phyloP scores from a whole-genome alignment of 2,329 filamentous ascomycete species.

The Blumeriella jaapii region DNA sequence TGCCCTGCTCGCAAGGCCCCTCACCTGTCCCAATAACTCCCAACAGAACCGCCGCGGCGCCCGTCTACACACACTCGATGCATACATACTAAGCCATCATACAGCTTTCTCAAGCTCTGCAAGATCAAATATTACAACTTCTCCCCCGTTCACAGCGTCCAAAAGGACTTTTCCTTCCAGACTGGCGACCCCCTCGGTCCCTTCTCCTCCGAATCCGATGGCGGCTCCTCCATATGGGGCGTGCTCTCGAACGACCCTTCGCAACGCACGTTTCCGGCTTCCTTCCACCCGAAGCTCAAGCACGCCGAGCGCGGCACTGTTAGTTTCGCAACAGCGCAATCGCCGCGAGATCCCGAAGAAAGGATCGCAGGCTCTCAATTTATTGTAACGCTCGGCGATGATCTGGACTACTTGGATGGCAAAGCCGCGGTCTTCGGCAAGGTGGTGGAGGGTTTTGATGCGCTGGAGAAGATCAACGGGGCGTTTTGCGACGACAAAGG shows the following conservation, averaged over 20 bases:
- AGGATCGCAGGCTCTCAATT: conserved; percentile 86
- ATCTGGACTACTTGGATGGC: conserved; percentile 81
- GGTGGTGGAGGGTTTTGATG: conserved; percentile 92
- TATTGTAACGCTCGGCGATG: conserved; percentile 79
- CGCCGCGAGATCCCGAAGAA: conserved; percentile 64
- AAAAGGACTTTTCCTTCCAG: conserved; percentile 93
- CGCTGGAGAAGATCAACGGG: conserved; percentile 83
- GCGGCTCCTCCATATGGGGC: conserved; percentile 89
- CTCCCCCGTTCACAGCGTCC: conserved; percentile 79
- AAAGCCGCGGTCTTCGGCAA: conserved; percentile 93
- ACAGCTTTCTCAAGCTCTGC: conserved; percentile 93
- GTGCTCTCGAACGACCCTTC: conserved; percentile 56
- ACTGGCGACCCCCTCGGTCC: conserved; percentile 90
- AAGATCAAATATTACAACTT: conserved; percentile 99
- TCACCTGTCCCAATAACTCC: conserved; percentile 12
- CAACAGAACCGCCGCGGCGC: too few relatives aligned
- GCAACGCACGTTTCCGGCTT: conserved; percentile 69
- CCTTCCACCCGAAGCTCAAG: conserved; percentile 77
- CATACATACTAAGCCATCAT: conserved; percentile 37
- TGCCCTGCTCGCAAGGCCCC: conserved; percentile 2
- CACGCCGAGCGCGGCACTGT: conserved; percentile 85
- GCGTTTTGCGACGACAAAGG: conserved; percentile 80
- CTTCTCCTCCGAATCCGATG: conserved; percentile 73
- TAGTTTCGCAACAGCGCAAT: conserved; percentile 89
- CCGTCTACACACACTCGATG: conserved; percentile 20